phyloP scores from a whole-genome alignment of 495 filamentous ascomycete species.

The Immersiella caudata region DNA sequence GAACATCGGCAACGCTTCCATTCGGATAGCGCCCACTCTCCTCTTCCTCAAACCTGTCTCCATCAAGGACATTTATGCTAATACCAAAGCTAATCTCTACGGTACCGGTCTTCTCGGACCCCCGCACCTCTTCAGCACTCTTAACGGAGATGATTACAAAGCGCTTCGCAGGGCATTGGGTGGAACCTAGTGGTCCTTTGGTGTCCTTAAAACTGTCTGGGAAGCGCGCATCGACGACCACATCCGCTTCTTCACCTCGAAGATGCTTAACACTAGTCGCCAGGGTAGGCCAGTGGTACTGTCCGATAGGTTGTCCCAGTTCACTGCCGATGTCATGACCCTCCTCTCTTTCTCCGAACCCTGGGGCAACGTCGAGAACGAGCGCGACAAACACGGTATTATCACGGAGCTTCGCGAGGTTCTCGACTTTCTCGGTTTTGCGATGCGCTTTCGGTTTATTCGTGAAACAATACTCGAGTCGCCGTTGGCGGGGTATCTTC shows the following conservation, averaged over 20 bases:
- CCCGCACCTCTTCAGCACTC: slow-evolving; percentile 9
- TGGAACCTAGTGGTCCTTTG: slow-evolving; percentile 19
- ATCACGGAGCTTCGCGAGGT: neutral
- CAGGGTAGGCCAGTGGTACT: neutral
- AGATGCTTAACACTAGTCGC: neutral
- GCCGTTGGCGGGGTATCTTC: neutral
- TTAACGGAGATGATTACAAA: slow-evolving; percentile 17
- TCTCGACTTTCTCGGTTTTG: slow-evolving; percentile 14
- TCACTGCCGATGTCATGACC: slow-evolving; percentile 25
- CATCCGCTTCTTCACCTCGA: slow-evolving; percentile 12
- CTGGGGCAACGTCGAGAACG: slow-evolving; percentile 21
- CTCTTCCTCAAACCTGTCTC: slow-evolving; percentile 15
- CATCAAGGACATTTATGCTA: slow-evolving; percentile 20
- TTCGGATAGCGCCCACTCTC: slow-evolving; percentile 16
- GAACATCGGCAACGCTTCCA: neutral
- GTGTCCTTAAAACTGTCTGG: slow-evolving; percentile 48
- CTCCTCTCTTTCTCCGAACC: slow-evolving; percentile 14
- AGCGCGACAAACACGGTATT: slow-evolving; percentile 16
- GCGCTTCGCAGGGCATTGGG: slow-evolving; percentile 18
- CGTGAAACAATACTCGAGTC: slow-evolving; percentile 14
- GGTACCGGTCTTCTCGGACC: slow-evolving; percentile 10
- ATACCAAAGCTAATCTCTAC: slow-evolving; percentile 17
- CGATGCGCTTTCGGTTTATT: slow-evolving; percentile 9
- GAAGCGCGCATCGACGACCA: slow-evolving; percentile 55
- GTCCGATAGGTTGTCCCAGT: slow-evolving; percentile 18